phyloP scores from a whole-genome alignment of 2,329 filamentous ascomycete genomes.

The Penicillium verrucosum region DNA sequence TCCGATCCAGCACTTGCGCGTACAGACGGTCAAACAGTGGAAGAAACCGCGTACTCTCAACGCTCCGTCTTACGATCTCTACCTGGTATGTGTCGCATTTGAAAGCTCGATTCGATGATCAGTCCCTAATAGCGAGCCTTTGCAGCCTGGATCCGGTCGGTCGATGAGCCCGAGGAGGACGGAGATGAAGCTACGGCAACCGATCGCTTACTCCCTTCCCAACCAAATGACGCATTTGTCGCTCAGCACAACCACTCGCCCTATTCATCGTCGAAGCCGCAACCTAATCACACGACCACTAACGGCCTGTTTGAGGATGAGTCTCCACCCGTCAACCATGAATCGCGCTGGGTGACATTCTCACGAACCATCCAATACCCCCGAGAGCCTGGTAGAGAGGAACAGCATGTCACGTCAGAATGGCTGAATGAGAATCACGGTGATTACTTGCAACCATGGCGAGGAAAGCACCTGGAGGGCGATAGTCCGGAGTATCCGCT shows the following conservation, averaged over 20 bases:
- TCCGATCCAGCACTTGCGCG: conserved; percentile 22
- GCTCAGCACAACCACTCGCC: conserved; percentile 48
- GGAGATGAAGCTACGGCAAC: conserved; percentile 36
- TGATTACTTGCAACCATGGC: conserved; percentile 52
- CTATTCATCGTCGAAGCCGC: conserved; percentile 28
- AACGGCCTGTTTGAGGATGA: conserved; percentile 10
- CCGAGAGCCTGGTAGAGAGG: conserved; percentile 32
- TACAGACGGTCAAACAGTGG: conserved; percentile 15
- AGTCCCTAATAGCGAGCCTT: conserved; percentile 6
- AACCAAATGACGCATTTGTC: conserved; percentile 41
- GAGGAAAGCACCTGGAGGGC: conserved; percentile 46
- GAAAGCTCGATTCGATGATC: conserved; percentile 3
- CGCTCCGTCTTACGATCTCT: conserved; percentile 32
- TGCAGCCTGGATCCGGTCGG: conserved; percentile 45
- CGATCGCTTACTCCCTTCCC: conserved; percentile 36
- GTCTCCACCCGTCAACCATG: conserved; percentile 22
- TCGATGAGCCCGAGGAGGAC: conserved; percentile 35
- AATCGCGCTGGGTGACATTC: conserved; percentile 49
- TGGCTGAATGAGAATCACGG: conserved; percentile 46
- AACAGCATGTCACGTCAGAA: conserved; percentile 44
- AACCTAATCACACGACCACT: conserved; percentile 10
- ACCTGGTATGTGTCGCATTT: conserved; percentile 31
- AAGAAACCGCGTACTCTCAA: conserved; percentile 12
- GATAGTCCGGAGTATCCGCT: conserved; percentile 52
- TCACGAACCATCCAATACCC: conserved; percentile 44